Percentiles rank a stretch among this genome's conserved stretches.
Conservation (phyloP, 116 monocot species). For the Iris pallida region DNA sequence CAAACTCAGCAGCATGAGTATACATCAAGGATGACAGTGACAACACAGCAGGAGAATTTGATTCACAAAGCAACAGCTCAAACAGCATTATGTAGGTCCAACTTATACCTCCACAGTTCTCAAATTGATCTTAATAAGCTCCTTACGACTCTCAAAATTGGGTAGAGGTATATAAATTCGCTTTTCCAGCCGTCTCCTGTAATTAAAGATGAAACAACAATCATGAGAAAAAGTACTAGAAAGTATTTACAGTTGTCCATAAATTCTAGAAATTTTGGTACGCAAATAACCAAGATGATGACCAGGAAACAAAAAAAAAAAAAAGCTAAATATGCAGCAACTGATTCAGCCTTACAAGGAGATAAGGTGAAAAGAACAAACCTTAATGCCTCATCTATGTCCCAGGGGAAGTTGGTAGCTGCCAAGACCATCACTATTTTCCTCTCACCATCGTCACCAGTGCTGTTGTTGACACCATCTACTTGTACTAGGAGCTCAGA, state of each 20-base stretch:
- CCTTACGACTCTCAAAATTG: conserved; percentile 88
- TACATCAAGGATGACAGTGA: too few relatives aligned
- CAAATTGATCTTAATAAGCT: conserved; percentile 88
- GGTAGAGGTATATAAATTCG: conserved; percentile 96
- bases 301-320: neutral
- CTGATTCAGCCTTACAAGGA: neutral
- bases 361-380: conserved; percentile 5
- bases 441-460: conserved; percentile 72
- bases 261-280: too few relatives aligned
- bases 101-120: conserved; percentile 81
- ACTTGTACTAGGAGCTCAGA: conserved; percentile 95
- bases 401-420: conserved; percentile 98
- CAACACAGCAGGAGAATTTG: too few relatives aligned
- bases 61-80: neutral
- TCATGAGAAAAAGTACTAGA: neutral
- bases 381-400: conserved; percentile 98
- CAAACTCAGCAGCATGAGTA: too few relatives aligned
- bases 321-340: neutral
- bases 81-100: neutral
- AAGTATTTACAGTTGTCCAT: too few relatives aligned
- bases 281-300: neutral
- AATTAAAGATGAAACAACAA: conserved; percentile 5
- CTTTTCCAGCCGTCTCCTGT: conserved; percentile 92
- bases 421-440: conserved; percentile 99
- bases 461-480: conserved; percentile 88